These are phyloP conservation scores for Vitis riparia DNA, from an alignment of 164 flowering plant genomes.

Conservation along the genomic window DNA sequence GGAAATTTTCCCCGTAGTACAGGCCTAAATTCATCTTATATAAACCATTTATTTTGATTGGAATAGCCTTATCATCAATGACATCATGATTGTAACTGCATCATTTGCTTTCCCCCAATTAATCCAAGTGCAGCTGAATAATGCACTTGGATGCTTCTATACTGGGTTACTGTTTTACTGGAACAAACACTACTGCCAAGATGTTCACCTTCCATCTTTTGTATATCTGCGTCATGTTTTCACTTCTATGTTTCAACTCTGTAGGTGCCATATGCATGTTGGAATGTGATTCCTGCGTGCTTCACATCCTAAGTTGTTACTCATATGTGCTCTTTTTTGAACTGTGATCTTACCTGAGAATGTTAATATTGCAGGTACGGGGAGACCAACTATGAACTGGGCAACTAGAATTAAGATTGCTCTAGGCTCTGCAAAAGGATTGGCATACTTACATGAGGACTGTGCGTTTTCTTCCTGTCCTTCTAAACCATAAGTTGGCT, in stretches of 20 bases:
- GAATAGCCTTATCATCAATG: too few species aligned
- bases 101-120: too few species aligned
- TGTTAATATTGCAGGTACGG: constrained; percentile 25
- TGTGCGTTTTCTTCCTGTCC: constrained; percentile 32
- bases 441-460: constrained; percentile 58
- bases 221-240: too few species aligned
- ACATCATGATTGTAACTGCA: too few species aligned
- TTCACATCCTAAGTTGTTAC: neutral
- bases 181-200: too few species aligned
- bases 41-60: too few species aligned
- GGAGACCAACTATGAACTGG: constrained; percentile 46
- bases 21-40: too few species aligned
- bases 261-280: neutral
- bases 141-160: too few species aligned
- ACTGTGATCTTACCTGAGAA: constrained; percentile 1
- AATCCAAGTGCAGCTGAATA: too few species aligned
- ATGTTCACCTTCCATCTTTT: too few species aligned
- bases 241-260: neutral
- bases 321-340: neutral
- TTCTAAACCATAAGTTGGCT: neutral
- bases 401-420: constrained; percentile 52
- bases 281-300: neutral
- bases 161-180: too few species aligned
- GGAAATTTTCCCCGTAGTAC: too few species aligned
- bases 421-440: constrained; percentile 54